phyloP scores from a whole-genome alignment of 139 green algal genomes.

The Gonium pectorale region DNA sequence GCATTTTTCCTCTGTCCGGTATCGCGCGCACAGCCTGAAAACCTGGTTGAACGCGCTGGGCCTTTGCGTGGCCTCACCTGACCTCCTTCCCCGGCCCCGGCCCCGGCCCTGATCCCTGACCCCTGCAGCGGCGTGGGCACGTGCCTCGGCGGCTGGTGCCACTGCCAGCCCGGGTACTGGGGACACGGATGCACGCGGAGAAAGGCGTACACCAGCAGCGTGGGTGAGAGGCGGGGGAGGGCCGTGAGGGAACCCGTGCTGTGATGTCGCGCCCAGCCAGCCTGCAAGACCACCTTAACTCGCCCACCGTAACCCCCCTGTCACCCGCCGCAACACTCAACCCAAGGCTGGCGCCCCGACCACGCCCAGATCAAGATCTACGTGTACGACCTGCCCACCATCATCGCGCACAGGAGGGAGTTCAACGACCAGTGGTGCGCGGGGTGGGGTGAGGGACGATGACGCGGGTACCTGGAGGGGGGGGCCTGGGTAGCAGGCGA shows the following conservation, averaged over 20 bases:
- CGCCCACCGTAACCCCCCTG: neutral
- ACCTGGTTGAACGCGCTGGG: too few relatives aligned
- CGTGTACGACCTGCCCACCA: constrained; percentile 49
- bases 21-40: too few relatives aligned
- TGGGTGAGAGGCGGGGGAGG: neutral
- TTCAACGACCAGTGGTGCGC: constrained; percentile 18
- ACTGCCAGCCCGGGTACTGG: constrained; percentile 54
- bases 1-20: too few relatives aligned
- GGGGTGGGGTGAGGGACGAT: too few relatives aligned
- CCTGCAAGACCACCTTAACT: neutral
- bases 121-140: constrained; percentile 5
- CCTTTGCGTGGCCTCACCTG: too few relatives aligned
- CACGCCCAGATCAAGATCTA: constrained; percentile 45
- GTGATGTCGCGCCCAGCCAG: neutral
- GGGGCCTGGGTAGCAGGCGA: too few relatives aligned
- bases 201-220: constrained; percentile 41
- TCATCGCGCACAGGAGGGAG: constrained; percentile 18
- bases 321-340: neutral
- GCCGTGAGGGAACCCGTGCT: neutral
- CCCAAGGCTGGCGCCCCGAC: constrained; percentile 40
- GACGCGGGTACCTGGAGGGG: too few relatives aligned
- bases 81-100: too few relatives aligned
- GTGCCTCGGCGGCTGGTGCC: constrained; percentile 51
- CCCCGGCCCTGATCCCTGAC: neutral
- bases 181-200: constrained; percentile 50